Evolutionary conservation across 2,329 filamentous ascomycete genomes (phyloP).

Genomic region (Beauveria caledonica): DNA sequence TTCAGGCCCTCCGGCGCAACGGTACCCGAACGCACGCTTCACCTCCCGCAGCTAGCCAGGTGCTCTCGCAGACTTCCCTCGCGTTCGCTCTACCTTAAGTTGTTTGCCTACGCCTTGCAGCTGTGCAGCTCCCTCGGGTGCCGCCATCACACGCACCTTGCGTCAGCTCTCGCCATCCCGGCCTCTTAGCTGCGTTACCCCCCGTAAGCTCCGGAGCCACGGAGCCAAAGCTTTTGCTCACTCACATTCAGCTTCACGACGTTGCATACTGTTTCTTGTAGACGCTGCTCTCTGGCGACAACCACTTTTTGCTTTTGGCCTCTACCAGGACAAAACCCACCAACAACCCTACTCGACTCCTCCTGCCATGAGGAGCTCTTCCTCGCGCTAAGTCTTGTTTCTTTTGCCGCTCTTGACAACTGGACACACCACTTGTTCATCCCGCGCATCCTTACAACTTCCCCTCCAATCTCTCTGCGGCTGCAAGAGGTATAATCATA

Average conservation of each 20-base stretch:
- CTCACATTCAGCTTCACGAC: background rate
- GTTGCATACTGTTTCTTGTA: background rate
- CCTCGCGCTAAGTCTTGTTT: background rate
- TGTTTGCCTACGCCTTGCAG: background rate
- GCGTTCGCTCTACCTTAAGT: background rate
- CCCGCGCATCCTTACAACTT: background rate
- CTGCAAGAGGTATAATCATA: background rate
- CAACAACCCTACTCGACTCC: constrained; percentile 4
- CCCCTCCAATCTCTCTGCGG: background rate
- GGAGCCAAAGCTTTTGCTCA: background rate
- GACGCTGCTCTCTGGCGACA: background rate
- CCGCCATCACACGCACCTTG: constrained; percentile 7
- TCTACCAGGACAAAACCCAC: background rate
- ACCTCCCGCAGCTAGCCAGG: background rate
- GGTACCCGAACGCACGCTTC: background rate
- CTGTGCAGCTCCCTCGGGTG: background rate
- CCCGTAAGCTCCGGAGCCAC: background rate
- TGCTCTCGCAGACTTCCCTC: background rate
- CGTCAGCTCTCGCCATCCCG: constrained; percentile 6
- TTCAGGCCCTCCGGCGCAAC: background rate
- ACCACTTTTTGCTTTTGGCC: background rate
- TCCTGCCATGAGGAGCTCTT: constrained; percentile 7
- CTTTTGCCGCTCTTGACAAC: background rate
- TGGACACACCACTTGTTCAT: background rate
- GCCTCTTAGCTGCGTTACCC: background rate